Evolutionary conservation across 805 yeast species (phyloP).

Genomic region (Starmera dryadoides): DNA sequence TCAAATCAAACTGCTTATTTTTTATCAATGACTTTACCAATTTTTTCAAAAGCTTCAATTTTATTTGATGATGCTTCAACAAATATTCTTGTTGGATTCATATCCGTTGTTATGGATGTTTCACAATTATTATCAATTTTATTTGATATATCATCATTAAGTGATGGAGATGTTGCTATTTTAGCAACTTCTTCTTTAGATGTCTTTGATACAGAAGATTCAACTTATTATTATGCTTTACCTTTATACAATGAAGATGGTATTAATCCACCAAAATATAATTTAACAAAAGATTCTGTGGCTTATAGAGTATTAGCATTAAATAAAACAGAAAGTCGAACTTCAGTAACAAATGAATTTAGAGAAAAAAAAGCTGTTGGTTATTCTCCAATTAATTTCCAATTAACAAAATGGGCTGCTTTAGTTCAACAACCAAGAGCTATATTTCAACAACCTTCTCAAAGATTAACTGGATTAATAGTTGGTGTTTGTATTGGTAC

Average conservation of each 20-base stretch:
- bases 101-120: conserved; percentile 51
- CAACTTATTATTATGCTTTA: conserved; percentile 31
- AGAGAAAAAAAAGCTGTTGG: conserved; percentile 47
- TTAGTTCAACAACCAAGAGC: conserved; percentile 56
- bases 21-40: conserved; percentile 73
- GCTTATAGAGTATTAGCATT: conserved; percentile 27
- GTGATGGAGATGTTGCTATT: conserved; percentile 25
- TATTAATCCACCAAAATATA: conserved; percentile 10
- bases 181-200: conserved; percentile 22
- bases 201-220: conserved; percentile 15
- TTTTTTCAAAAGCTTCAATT: conserved; percentile 68
- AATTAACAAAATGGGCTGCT: conserved; percentile 60
- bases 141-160: conserved; percentile 34
- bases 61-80: conserved; percentile 39
- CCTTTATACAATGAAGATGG: conserved; percentile 10
- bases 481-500: conserved; percentile 74
- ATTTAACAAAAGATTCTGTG: conserved; percentile 25
- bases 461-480: conserved; percentile 56
- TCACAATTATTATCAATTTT: conserved; percentile 32
- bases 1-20: conserved; percentile 37
- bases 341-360: conserved; percentile 28
- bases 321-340: conserved; percentile 33
- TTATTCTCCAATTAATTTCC: conserved; percentile 37
- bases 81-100: conserved; percentile 54
- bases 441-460: conserved; percentile 56